Base-by-base conservation (phyloP, 179 eudicot species). In the Vitellaria paradoxa region DNA sequence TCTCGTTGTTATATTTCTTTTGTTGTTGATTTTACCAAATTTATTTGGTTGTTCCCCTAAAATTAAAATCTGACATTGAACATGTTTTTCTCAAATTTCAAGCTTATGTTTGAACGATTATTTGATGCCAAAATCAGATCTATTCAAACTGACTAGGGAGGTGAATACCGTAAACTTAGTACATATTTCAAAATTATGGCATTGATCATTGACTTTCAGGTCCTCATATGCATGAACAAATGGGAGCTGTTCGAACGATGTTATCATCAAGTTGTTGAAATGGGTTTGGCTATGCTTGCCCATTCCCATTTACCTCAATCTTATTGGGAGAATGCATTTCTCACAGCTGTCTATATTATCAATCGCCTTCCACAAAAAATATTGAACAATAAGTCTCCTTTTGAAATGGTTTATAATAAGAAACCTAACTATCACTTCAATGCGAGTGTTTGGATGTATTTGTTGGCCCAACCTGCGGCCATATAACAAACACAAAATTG, bases 151-250 rank as follows among this genome's bases (percentile, higher is more conserved):
- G 73, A 68, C 8, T 68, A 40, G 74, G 79, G 68, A 46, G 62
- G 70, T 8, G 75, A 78, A 78, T 78, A 46, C 8, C 47, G 47
- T 5, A 59, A 63, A 21, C 17, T 70, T 1, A 40, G 24, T 23
- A 7, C 37, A 0, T 61, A n/a, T 45, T 53, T 59, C 13, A 12
- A 42, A 0, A 20, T 3, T 6, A 0, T 30, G 79, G 65, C 8
- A 76, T 76, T 76, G 4, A 18, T 6, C 81, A 78, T 63, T 42
- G 70, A 4, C 8, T 78, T 13, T 12, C 76, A 3, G 70, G 71
- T 20, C 81, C 81, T 6, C 64, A 62, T 20, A 78, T 70, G 3
- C 70, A 78, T 46, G 63, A 46, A 0, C 75, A 78, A 78, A 71
- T 47, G 49, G 76, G 75, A 3, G 50, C 23, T 0, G 10, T 69